Evolutionary conservation across 23 red algal genomes (phyloP), one percentile per base, ranked within the genome.

Genomic region (Gracilariopsis chorda): DNA sequence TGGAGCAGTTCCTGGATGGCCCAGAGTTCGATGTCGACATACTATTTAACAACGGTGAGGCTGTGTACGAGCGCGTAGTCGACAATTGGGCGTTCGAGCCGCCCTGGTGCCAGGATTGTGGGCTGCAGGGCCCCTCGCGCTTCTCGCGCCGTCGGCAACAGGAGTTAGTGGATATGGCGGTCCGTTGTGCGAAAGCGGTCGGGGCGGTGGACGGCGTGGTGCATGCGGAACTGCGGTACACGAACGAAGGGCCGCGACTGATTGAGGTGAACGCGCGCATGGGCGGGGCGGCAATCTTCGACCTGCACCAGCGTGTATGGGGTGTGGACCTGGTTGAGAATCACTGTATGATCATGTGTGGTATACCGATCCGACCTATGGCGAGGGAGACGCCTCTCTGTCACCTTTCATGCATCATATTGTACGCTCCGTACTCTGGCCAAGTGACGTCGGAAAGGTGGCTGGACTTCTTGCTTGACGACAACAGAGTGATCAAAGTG

Each of bases 231-330:
- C 87, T 84, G 20, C 94, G 92, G 86, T 99, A 99, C 73, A 99
- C 97, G 16, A 90, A 53, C 3, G 77, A 91, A 23, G 97, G 97
- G 6, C 93, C 97, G 79, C 90, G 97, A 32, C 34, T 99, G 37
- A 99, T 99, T 51, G 97, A 99, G 57, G 93, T 99, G 55, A 99
- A 99, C 59, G 97, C 93, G 27, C 90, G 97, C 8, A 99, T 99
- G 97, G 97, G 97, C 43, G 97, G 97, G 28, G 93, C 94, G 42
- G 93, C 92, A 25, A 93, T 99, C 23, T 74, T 77, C 21, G 93
- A 99, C 70, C 83, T 86, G 11, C 96, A 99, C 53, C 77, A 84
- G 23, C 19, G 74, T 29, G 90, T 75, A 34, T 99, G 97, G 97
- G 97, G 97, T 53, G 97, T 99, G 16, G 97, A 99, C 58, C 64